Conservation (phyloP, 768 basidiomycete genomes). For the Collybia mongolica region DNA sequence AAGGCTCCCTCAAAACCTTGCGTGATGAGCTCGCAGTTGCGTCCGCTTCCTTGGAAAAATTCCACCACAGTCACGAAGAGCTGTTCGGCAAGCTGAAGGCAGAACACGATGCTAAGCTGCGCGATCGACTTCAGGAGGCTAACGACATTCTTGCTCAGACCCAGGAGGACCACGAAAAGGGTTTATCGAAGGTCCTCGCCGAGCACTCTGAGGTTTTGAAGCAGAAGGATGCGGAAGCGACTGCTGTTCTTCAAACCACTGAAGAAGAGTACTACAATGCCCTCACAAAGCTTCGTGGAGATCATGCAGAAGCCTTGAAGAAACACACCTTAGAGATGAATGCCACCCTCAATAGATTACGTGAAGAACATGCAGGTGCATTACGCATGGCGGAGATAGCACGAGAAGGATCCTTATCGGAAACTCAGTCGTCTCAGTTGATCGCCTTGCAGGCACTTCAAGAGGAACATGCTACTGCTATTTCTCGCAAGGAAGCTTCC, state of each 20-base stretch:
- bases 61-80: slow-evolving; percentile 57
- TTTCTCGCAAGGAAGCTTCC: slow-evolving; percentile 63
- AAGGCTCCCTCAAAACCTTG: slow-evolving; percentile 32
- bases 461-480: slow-evolving; percentile 68
- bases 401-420: slow-evolving; percentile 69
- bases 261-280: slow-evolving; percentile 84
- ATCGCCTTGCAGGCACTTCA: slow-evolving; percentile 63
- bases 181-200: slow-evolving; percentile 41
- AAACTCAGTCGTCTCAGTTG: slow-evolving; percentile 68
- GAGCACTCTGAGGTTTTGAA: slow-evolving; percentile 59
- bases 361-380: slow-evolving; percentile 74
- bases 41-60: slow-evolving; percentile 39
- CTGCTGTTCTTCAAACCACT: slow-evolving; percentile 58
- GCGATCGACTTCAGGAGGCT: slow-evolving; percentile 53
- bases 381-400: slow-evolving; percentile 75
- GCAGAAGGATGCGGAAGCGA: slow-evolving; percentile 59
- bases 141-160: slow-evolving; percentile 45
- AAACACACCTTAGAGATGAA: slow-evolving; percentile 59
- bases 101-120: slow-evolving; percentile 55
- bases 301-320: slow-evolving; percentile 67
- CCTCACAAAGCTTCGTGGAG: slow-evolving; percentile 70
- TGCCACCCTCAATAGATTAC: slow-evolving; percentile 65
- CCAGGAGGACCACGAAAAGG: slow-evolving; percentile 53
- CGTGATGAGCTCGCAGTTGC: slow-evolving; percentile 44
- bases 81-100: slow-evolving; percentile 55